Conservation (phyloP, 169 alveolate genomes). For the Plasmodium adleri region DNA sequence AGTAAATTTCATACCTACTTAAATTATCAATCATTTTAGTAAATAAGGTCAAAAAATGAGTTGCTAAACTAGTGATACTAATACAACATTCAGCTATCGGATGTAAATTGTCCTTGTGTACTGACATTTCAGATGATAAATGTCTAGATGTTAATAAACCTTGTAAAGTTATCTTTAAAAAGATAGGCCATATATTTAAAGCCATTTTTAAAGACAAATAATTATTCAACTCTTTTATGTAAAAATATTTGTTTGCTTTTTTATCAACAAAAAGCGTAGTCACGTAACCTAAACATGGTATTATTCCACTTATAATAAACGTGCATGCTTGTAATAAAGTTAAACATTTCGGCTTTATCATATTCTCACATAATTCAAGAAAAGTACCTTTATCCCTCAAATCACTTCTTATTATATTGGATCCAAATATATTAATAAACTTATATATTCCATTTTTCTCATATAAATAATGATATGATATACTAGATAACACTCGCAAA, state of each 20-base stretch:
- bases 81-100: conserved; percentile 73
- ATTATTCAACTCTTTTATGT: conserved; percentile 69
- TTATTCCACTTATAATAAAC: conserved; percentile 72
- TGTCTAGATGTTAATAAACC: conserved; percentile 69
- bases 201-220: conserved; percentile 77
- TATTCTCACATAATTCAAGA: conserved; percentile 65
- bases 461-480: conserved; percentile 70
- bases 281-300: conserved; percentile 74
- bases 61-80: conserved; percentile 76
- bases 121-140: conserved; percentile 73
- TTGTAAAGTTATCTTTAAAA: conserved; percentile 72
- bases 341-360: conserved; percentile 66
- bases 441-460: conserved; percentile 72
- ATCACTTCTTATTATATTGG: conserved; percentile 45
- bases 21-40: conserved; percentile 69
- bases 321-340: conserved; percentile 71
- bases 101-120: conserved; percentile 64
- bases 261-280: conserved; percentile 65
- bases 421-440: conserved; percentile 73
- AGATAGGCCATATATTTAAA: conserved; percentile 77
- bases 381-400: conserved; percentile 32
- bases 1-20: conserved; percentile 61
- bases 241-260: conserved; percentile 42
- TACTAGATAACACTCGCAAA: conserved; percentile 63
- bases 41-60: conserved; percentile 70